Evolutionary conservation across 805 yeast species (phyloP).

Genomic region (Sugiyamaella marilandica): DNA sequence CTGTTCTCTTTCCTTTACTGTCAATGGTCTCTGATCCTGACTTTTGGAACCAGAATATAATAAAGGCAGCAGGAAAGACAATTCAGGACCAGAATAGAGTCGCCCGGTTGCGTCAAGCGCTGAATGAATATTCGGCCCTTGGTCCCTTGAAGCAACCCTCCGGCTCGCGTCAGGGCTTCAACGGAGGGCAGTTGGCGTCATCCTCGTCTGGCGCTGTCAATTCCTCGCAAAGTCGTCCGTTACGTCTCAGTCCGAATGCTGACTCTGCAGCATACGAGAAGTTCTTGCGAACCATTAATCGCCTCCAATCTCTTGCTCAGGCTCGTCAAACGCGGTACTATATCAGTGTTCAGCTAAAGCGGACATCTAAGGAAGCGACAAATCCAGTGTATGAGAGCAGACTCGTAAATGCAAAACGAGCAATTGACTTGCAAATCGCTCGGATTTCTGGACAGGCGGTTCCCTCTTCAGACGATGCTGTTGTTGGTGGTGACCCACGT

Average conservation of each 20-base stretch:
- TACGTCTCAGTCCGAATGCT: conserved; percentile 38
- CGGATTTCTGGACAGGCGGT: conserved; percentile 23
- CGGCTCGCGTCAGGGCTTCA: neutral
- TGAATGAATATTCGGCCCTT: conserved; percentile 52
- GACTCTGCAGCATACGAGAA: conserved; percentile 39
- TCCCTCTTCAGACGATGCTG: neutral
- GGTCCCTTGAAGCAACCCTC: conserved; percentile 5
- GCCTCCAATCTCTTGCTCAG: conserved; percentile 37
- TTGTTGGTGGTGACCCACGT: conserved; percentile 22
- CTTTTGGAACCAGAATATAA: conserved; percentile 64
- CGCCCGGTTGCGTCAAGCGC: conserved; percentile 59
- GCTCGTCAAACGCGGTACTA: conserved; percentile 48
- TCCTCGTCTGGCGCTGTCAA: neutral
- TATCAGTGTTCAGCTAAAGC: conserved; percentile 44
- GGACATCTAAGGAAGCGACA: conserved; percentile 35
- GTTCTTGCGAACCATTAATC: conserved; percentile 36
- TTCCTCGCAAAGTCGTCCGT: neutral
- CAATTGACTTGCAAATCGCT: conserved; percentile 30
- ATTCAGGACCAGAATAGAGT: conserved; percentile 74
- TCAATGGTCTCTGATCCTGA: conserved; percentile 64
- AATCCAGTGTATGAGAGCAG: conserved; percentile 30
- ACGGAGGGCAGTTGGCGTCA: neutral
- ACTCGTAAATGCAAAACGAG: conserved; percentile 30
- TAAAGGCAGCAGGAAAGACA: conserved; percentile 54
- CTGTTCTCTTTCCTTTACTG: conserved; percentile 49